Evolutionary conservation across 257 asterid genomes (phyloP).

Genomic region (Jaltomata sinuosa): DNA sequence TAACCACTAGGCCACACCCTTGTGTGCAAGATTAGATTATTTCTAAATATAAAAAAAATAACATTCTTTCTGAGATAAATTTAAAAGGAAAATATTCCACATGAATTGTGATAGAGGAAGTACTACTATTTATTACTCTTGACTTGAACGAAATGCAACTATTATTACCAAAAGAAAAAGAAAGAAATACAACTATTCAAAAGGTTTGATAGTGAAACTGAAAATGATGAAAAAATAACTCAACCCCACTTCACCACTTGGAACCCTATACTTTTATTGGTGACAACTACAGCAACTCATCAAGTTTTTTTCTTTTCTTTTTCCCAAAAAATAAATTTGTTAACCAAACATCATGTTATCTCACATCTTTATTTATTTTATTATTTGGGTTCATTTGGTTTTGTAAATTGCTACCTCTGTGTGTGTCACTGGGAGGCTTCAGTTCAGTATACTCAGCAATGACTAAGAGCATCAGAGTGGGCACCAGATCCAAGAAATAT

Average conservation of each 20-base stretch:
- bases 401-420: background rate
- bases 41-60: background rate
- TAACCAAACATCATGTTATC: background rate
- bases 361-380: background rate
- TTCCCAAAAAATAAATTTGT: background rate
- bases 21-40: no score
- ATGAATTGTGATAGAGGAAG: background rate
- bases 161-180: background rate
- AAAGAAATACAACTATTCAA: background rate
- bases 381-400: background rate
- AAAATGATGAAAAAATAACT: background rate
- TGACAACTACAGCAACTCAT: background rate
- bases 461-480: background rate
- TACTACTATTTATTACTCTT: background rate
- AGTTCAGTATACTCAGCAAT: background rate
- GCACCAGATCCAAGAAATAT: conserved; percentile 1
- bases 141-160: background rate
- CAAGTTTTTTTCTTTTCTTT: background rate
- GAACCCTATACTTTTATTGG: background rate
- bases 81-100: background rate
- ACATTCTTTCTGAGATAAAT: background rate
- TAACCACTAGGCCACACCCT: no score
- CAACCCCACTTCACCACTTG: background rate
- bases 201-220: background rate
- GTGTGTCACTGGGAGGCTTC: background rate